Evolutionary conservation across 495 filamentous ascomycete species (phyloP).

Genomic region (Penicillium desertorum): DNA sequence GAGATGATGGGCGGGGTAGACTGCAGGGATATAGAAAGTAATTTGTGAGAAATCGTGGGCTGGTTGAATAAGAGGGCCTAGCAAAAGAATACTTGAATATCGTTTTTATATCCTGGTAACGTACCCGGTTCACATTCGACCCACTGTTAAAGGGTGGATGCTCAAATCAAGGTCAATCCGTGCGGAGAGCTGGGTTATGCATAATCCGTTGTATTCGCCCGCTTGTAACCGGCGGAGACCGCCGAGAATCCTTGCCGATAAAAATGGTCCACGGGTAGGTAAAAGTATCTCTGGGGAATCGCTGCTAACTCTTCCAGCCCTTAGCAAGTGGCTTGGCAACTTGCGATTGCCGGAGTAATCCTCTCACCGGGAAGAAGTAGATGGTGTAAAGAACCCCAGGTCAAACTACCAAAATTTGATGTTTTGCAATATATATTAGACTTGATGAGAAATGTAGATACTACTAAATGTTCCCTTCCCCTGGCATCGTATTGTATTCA

Average conservation of each 20-base stretch:
- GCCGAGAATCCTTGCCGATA: slow-evolving; percentile 1
- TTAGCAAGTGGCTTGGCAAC: background rate
- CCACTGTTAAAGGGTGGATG: background rate
- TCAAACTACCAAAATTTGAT: background rate
- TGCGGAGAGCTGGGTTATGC: too few species aligned
- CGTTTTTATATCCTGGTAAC: background rate
- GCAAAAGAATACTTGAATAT: background rate
- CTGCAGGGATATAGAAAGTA: background rate
- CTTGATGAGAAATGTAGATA: background rate
- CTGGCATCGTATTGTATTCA: background rate
- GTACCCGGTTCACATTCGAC: background rate
- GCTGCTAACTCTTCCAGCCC: background rate
- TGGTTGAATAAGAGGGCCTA: background rate
- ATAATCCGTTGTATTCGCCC: background rate
- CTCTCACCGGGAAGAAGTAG: background rate
- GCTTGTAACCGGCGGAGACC: slow-evolving; percentile 6
- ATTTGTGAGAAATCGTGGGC: background rate
- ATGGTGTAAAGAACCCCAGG: background rate
- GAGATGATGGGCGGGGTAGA: slow-evolving; percentile 13
- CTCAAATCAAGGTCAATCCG: background rate
- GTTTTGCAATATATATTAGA: background rate
- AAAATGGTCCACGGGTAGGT: slow-evolving; percentile 2
- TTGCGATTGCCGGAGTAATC: slow-evolving; percentile 1
- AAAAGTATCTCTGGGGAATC: slow-evolving; percentile 2
- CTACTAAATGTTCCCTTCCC: background rate